phyloP scores from a whole-genome alignment of 75 land plant genomes.

The Selaginella moellendorffii region DNA sequence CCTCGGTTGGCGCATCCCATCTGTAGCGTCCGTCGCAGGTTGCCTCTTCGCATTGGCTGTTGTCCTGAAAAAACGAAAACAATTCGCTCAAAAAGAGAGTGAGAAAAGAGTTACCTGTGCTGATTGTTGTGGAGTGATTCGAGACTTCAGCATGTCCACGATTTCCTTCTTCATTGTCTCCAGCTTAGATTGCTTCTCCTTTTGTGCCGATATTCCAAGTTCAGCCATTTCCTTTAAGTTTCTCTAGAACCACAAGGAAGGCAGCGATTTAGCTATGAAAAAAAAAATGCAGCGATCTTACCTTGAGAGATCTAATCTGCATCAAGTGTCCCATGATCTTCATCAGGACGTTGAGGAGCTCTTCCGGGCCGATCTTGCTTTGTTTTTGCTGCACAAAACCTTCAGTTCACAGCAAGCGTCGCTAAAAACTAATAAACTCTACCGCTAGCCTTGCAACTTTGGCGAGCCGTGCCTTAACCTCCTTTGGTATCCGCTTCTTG shows the following conservation, averaged over 20 bases:
- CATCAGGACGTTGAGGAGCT: constrained; percentile 63
- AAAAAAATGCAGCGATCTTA: constrained; percentile 9
- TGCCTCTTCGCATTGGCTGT: too few species aligned
- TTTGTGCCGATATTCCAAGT: constrained; percentile 61
- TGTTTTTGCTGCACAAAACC: constrained; percentile 39
- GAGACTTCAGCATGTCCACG: constrained; percentile 56
- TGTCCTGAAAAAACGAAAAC: too few species aligned
- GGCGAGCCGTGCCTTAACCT: constrained; percentile 78
- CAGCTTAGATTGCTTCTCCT: constrained; percentile 67
- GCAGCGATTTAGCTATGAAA: not conserved
- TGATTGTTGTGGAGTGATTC: constrained; percentile 27
- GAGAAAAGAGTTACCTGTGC: too few species aligned
- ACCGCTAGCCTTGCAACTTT: constrained; percentile 97
- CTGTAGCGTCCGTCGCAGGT: constrained; percentile 41
- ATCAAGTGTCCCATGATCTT: constrained; percentile 70
- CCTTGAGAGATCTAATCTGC: constrained; percentile 81
- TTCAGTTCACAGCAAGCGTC: constrained; percentile 11
- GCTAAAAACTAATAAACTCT: constrained; percentile 9
- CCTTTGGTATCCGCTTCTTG: constrained; percentile 68
- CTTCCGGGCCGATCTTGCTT: constrained; percentile 68
- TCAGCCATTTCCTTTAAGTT: constrained; percentile 77
- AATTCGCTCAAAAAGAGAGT: too few species aligned
- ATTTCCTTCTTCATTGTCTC: constrained; percentile 72
- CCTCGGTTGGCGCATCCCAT: constrained; percentile 66
- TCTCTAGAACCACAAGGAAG: constrained; percentile 34